These are phyloP conservation scores for Clarkia xantiana DNA, from an alignment of 345 rosid genomes.

Conservation along the genomic window DNA sequence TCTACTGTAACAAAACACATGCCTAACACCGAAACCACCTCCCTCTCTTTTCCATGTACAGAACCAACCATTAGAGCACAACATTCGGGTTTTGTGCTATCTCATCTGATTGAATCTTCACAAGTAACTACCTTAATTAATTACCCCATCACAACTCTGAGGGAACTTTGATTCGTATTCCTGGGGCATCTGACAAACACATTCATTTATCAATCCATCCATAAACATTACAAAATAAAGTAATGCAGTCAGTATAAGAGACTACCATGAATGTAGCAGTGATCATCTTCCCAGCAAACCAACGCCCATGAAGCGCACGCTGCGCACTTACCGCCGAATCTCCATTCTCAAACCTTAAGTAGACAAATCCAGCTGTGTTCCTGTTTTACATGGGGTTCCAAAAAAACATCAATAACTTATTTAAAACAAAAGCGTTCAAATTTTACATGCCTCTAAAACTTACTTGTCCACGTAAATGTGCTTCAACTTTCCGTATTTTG, in stretches of 20 bases:
- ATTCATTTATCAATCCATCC: neutral
- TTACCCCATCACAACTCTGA: conserved; percentile 21
- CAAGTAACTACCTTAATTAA: too few species aligned
- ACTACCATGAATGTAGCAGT: conserved; percentile 74
- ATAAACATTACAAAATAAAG: neutral
- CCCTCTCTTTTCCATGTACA: too few species aligned
- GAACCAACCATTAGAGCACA: too few species aligned
- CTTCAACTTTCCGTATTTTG: conserved; percentile 59
- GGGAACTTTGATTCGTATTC: conserved; percentile 49
- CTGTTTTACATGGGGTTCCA: conserved; percentile 23
- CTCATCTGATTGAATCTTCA: too few species aligned
- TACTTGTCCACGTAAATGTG: conserved; percentile 82
- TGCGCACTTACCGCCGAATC: conserved; percentile 64
- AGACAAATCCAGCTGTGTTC: conserved; percentile 75
- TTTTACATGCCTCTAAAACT: conserved; percentile 7
- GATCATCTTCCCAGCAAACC: conserved; percentile 99
- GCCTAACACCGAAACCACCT: too few species aligned
- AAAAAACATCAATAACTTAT: neutral
- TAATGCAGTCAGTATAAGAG: neutral
- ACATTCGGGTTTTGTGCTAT: too few species aligned
- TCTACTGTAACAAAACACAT: too few species aligned
- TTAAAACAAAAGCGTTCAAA: neutral
- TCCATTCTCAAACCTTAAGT: conserved; percentile 50
- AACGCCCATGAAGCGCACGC: conserved; percentile 81
- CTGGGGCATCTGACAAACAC: conserved; percentile 32